phyloP scores from a whole-genome alignment of 179 eudicot species.

The Silene vulgaris region DNA sequence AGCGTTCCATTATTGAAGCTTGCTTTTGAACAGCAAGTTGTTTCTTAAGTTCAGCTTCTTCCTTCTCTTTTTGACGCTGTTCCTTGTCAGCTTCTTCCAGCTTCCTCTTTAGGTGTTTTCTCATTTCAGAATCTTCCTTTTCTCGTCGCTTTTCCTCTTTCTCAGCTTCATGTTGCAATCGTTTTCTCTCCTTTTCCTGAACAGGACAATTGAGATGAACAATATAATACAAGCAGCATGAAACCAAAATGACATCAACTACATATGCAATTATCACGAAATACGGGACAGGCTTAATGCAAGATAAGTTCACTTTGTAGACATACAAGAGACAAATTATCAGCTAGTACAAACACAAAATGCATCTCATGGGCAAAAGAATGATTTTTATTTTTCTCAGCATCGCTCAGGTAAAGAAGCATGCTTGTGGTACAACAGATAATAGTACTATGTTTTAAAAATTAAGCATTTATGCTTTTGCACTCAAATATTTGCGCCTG shows the following conservation, averaged over 20 bases:
- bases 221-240: not conserved
- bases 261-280: not conserved
- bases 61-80: slow-evolving; percentile 70
- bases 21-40: slow-evolving; percentile 68
- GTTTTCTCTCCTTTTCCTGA: slow-evolving; percentile 80
- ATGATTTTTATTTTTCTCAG: not conserved
- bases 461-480: not conserved
- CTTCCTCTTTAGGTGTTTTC: slow-evolving; percentile 60
- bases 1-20: slow-evolving; percentile 92
- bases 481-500: not conserved
- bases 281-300: not conserved
- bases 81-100: slow-evolving; percentile 91
- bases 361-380: not conserved
- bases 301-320: not conserved
- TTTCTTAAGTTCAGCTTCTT: slow-evolving; percentile 74
- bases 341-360: not conserved
- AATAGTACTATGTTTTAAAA: not conserved
- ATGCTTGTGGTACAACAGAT: not conserved
- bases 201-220: slow-evolving; percentile 13
- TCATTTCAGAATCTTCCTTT: slow-evolving; percentile 67
- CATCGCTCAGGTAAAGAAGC: not conserved
- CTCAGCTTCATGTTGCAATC: slow-evolving; percentile 75
- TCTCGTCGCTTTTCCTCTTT: slow-evolving; percentile 71
- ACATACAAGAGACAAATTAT: not conserved
- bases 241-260: not conserved